Evolutionary conservation across 352 stramenopile genomes (phyloP).

Genomic region (Pythium coloratum): DNA sequence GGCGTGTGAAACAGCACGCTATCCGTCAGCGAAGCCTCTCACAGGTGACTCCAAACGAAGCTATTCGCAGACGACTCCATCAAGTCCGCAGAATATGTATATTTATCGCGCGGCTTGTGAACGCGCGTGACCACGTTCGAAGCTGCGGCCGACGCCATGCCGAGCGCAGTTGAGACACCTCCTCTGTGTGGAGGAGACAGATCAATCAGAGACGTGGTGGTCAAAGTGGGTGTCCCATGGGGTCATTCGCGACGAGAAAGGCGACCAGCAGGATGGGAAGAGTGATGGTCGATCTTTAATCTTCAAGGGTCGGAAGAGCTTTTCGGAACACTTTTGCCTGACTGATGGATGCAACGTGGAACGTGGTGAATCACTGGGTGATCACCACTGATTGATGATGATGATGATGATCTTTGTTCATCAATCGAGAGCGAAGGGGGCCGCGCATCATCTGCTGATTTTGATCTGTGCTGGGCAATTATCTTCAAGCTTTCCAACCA

Average conservation of each 20-base stretch:
- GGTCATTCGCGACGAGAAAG: neutral
- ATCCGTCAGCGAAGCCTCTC: neutral
- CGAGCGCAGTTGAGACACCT: neutral
- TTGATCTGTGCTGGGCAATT: neutral
- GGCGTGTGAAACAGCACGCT: neutral
- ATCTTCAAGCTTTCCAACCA: neutral
- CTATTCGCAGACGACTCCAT: neutral
- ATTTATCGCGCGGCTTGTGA: neutral
- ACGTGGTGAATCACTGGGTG: no score
- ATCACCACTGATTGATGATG: no score
- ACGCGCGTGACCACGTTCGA: neutral
- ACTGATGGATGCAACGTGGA: neutral
- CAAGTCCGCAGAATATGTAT: neutral
- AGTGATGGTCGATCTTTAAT: neutral
- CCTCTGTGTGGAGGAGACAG: neutral
- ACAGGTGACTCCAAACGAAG: neutral
- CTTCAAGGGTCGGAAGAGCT: neutral
- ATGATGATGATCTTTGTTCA: neutral
- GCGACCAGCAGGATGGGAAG: neutral
- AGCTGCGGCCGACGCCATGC: no score
- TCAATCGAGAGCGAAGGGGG: neutral
- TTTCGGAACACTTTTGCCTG: conserved; percentile 6
- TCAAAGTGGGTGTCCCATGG: no score
- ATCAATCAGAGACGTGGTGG: neutral
- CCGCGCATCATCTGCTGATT: conserved; percentile 1